A percentile compares a stretch with the other conserved stretches of the same genome.
Conservation (phyloP, 768 basidiomycete species). For the Naganishia friedmannii region DNA sequence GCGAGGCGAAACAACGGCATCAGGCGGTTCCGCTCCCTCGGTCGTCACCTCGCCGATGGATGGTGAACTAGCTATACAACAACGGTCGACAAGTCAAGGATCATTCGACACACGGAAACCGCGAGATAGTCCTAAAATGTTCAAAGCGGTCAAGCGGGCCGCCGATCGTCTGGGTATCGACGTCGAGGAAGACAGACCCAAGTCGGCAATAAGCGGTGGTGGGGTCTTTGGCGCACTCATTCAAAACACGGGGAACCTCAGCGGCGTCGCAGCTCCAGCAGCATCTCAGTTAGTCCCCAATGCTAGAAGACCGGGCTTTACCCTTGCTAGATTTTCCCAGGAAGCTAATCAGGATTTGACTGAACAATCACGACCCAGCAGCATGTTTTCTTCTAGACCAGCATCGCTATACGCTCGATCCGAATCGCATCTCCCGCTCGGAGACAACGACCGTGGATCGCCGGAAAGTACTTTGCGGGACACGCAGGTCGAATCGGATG, state of each 20-base stretch:
- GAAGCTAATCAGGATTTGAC: slow-evolving; percentile 31
- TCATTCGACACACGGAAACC: background rate
- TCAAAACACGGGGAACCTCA: slow-evolving; percentile 65
- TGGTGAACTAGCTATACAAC: slow-evolving; percentile 2
- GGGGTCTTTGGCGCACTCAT: slow-evolving; percentile 72
- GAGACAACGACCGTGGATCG: slow-evolving; percentile 12
- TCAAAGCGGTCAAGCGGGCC: slow-evolving; percentile 27
- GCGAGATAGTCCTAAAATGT: slow-evolving; percentile 23
- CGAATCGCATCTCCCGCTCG: slow-evolving; percentile 17
- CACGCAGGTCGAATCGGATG: background rate
- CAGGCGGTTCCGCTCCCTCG: background rate
- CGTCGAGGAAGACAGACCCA: slow-evolving; percentile 46
- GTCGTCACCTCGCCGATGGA: background rate
- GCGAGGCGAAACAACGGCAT: background rate
- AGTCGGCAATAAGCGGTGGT: slow-evolving; percentile 58
- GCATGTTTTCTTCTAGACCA: background rate
- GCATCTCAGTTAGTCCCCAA: slow-evolving; percentile 60
- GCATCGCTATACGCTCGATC: slow-evolving; percentile 28
- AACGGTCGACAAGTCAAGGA: slow-evolving; percentile 7
- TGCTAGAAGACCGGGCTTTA: slow-evolving; percentile 64
- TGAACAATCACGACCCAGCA: background rate
- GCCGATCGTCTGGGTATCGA: slow-evolving; percentile 34
- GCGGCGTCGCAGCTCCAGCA: slow-evolving; percentile 55
- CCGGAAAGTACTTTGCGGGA: slow-evolving; percentile 21
- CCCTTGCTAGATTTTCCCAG: slow-evolving; percentile 60